Evolutionary conservation across 192 early-diverging fungal species (phyloP).

Genomic region (Neocallimastix lanati): DNA sequence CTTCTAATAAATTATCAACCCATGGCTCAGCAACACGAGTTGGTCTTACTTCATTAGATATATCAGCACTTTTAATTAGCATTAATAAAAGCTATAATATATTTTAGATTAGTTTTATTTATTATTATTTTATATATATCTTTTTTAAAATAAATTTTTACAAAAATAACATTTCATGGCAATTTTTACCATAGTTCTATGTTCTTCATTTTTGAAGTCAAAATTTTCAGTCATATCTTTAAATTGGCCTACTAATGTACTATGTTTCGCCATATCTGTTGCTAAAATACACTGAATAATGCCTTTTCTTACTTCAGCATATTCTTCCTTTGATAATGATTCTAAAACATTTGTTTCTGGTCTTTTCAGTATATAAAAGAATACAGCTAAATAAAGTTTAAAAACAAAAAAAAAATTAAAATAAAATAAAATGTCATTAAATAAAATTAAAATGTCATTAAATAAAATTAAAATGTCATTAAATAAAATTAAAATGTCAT

Average conservation of each 20-base stretch:
- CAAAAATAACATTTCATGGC: too few relatives aligned
- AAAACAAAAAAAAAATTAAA: too few relatives aligned
- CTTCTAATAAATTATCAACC: constrained; percentile 28
- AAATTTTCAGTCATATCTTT: constrained; percentile 13
- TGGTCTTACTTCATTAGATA: constrained; percentile 35
- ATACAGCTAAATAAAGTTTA: neutral
- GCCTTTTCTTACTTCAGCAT: constrained; percentile 13
- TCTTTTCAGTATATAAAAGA: neutral
- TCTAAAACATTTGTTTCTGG: neutral
- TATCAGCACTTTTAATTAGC: constrained; percentile 33
- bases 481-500: too few relatives aligned
- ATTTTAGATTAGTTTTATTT: too few relatives aligned
- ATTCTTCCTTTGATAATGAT: neutral
- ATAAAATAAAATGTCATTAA: too few relatives aligned
- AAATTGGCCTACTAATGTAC: constrained; percentile 1
- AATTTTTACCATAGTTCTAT: constrained; percentile 12
- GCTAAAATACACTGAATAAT: constrained; percentile 25
- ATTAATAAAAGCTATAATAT: constrained; percentile 29
- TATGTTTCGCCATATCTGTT: constrained; percentile 30
- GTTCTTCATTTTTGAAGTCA: constrained; percentile 16
- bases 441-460: too few relatives aligned
- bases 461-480: too few relatives aligned
- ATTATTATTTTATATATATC: too few relatives aligned
- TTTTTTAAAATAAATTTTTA: too few relatives aligned
- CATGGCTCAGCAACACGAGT: constrained; percentile 21